Conservation (phyloP, 1,284 basidiomycete genomes). For the Trichosporon sp. region DNA sequence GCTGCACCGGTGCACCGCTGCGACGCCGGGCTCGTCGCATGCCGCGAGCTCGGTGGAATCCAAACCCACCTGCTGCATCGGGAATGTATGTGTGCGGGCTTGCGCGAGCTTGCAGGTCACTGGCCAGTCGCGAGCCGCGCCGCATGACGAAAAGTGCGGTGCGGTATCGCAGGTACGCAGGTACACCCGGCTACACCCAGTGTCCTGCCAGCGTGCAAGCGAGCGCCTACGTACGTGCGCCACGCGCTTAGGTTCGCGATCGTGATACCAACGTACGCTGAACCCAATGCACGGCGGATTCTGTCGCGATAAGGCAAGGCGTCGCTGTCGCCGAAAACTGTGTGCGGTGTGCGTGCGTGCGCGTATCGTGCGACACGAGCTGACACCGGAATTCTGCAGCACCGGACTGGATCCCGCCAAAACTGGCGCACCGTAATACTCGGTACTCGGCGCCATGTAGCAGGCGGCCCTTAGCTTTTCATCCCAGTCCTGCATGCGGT, state of each 20-base stretch:
- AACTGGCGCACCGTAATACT: too few species aligned
- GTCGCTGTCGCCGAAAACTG: background rate
- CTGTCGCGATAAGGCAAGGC: background rate
- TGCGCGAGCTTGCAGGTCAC: background rate
- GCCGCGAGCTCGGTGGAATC: background rate
- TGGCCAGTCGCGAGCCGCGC: background rate
- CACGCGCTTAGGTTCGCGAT: background rate
- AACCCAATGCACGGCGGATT: background rate
- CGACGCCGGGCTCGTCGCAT: background rate
- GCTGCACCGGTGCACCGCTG: too few species aligned
- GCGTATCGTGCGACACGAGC: too few species aligned
- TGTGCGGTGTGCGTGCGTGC: too few species aligned
- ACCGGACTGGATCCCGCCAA: too few species aligned
- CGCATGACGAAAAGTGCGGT: background rate
- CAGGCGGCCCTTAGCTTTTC: background rate
- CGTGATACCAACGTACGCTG: background rate
- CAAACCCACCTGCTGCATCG: background rate
- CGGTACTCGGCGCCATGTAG: too few species aligned
- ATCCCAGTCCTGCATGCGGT: background rate
- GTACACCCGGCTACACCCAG: too few species aligned
- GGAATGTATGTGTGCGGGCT: background rate
- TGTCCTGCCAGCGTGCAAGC: too few species aligned
- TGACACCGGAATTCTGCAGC: background rate
- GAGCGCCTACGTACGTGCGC: background rate
- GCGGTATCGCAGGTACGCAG: background rate